A percentile compares a stretch with the other conserved stretches of the same genome.
These are phyloP conservation scores for Puccinia horiana DNA, from an alignment of 1,284 basidiomycete species.

Conservation along the genomic window DNA sequence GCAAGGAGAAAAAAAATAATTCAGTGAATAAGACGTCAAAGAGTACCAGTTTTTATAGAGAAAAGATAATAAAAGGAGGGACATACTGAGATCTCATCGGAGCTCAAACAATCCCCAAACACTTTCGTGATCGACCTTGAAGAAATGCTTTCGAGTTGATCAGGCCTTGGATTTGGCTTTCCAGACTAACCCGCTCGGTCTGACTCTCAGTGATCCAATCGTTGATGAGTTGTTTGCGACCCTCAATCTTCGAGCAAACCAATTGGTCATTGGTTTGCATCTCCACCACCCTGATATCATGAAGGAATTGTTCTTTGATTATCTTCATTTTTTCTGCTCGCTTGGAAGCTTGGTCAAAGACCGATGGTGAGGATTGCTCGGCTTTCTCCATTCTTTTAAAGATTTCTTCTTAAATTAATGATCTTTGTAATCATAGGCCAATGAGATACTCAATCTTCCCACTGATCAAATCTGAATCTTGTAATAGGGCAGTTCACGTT, in stretches of 20 bases:
- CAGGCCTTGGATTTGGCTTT: conserved; percentile 14
- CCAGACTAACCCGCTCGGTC: not conserved
- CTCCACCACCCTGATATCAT: conserved; percentile 23
- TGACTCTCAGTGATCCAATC: conserved; percentile 11
- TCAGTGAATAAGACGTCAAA: not conserved
- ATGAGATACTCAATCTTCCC: no score
- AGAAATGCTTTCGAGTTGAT: conserved; percentile 14
- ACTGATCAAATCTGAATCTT: no score
- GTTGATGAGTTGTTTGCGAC: conserved; percentile 5
- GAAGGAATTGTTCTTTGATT: conserved; percentile 23
- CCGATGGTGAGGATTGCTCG: not conserved
- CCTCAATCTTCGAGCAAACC: conserved; percentile 31
- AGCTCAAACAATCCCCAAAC: conserved; percentile 36
- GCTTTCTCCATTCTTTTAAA: conserved; percentile 21
- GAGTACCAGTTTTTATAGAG: no score
- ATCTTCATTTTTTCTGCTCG: conserved; percentile 23
- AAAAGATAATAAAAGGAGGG: no score
- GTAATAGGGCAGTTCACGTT: no score
- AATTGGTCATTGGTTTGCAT: conserved; percentile 17
- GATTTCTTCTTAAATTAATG: conserved; percentile 53
- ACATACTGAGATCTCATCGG: conserved; percentile 41
- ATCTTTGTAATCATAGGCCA: no score
- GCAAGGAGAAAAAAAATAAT: not conserved
- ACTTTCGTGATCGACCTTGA: conserved; percentile 37
- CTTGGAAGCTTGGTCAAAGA: conserved; percentile 14